Evolutionary conservation across 352 stramenopile genomes (phyloP), one percentile per base, ranked within the genome.

Genomic region (Globisporangium paroecandrum): DNA sequence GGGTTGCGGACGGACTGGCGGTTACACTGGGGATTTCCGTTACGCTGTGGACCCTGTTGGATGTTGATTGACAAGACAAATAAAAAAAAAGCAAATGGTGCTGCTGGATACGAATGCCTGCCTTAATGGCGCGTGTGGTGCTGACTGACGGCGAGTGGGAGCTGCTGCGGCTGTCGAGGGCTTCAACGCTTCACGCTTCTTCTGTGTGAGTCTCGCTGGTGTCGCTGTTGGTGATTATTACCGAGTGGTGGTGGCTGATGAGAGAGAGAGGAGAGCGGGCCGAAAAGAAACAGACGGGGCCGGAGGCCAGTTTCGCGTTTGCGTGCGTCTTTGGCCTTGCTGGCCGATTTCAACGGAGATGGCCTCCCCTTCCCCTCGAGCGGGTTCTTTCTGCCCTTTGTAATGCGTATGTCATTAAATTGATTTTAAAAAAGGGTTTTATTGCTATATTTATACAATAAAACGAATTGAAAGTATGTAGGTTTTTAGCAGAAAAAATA

Each of bases 21-120:
- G 60, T 65, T 65, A 22, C 41, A 46, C 41, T 27, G 24, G 32
- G 38, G 38, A 46, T 25, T 38, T 58, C 8, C 53, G 54, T 58
- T 12, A 59, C 27, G 10, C 24, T 58, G 13, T 24, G 54, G 32
- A 43, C 27, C 55, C 41, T 29, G 9, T 10, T 13, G 13, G 36
- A 60, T 32, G 29, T 27, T 36, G 36, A 41, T 43, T 34, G 22
- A 15, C 22, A 56, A 20, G 3, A 27, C 2, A 60, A 32, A 32
- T 32, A 32, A 32, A 32, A 18, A 60, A 60, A 5, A 43, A 60
- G 27, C 27, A 43, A 60, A 41, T 43, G 54, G 25, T 15, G 54
- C 9, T 12, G 53, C 24, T 36, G 27, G 29, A 24, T 29, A 60
- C 18, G 43, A 51, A 12, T 51, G 43, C 7, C 18, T 51, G 43